Evolutionary conservation across 78 protist species (phyloP).

Genomic region (Chrysochromulina parva): DNA sequence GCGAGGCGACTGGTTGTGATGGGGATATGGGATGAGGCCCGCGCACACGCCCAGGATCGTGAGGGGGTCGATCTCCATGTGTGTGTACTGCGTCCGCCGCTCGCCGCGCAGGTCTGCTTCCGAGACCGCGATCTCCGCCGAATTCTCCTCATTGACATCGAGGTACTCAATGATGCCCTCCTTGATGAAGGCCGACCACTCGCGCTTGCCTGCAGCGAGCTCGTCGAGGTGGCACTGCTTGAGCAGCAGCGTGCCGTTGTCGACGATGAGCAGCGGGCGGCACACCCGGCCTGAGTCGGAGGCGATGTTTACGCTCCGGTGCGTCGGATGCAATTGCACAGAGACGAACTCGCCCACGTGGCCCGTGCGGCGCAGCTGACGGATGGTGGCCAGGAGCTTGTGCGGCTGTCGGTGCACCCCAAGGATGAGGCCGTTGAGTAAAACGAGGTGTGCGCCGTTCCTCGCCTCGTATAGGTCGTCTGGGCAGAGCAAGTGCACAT

Average conservation of each 20-base stretch:
- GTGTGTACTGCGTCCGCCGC: constrained; percentile 73
- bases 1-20: constrained; percentile 99
- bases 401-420: constrained; percentile 93
- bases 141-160: constrained; percentile 91
- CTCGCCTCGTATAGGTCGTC: neutral
- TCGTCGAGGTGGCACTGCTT: constrained; percentile 47
- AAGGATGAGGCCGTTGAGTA: constrained; percentile 41
- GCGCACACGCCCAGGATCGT: constrained; percentile 92
- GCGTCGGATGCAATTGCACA: constrained; percentile 47
- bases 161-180: constrained; percentile 64
- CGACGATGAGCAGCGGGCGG: constrained; percentile 95
- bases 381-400: constrained; percentile 17
- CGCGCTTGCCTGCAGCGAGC: constrained; percentile 65
- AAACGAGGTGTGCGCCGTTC: neutral
- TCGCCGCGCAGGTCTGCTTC: neutral
- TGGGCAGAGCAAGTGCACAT: neutral
- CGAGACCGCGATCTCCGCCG: constrained; percentile 10
- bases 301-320: constrained; percentile 83
- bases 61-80: constrained; percentile 98
- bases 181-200: constrained; percentile 21
- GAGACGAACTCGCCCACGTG: constrained; percentile 80
- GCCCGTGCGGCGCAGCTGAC: constrained; percentile 25
- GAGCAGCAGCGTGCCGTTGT: constrained; percentile 75
- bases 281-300: constrained; percentile 99
- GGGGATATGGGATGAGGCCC: constrained; percentile 70